Percentiles rank a stretch among this genome's conserved stretches.
phyloP scores from a whole-genome alignment of 2,329 filamentous ascomycete species.

The Talaromyces atroroseus region DNA sequence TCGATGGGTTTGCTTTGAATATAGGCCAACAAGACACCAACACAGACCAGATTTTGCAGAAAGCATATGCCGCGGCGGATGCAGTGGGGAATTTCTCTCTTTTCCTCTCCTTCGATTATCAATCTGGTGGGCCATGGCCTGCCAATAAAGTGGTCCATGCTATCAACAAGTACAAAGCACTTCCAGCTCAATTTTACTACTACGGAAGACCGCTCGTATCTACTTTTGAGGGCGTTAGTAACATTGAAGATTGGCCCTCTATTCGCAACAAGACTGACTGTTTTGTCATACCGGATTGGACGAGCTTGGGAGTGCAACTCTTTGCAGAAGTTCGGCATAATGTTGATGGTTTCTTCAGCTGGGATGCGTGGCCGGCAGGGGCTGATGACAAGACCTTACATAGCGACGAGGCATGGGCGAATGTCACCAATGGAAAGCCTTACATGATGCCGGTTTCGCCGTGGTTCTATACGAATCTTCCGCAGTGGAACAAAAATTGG shows the following conservation, averaged over 20 bases:
- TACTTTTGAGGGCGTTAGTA: constrained; percentile 43
- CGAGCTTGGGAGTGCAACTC: constrained; percentile 28
- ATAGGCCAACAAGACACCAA: constrained; percentile 25
- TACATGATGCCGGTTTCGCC: constrained; percentile 54
- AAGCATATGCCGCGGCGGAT: constrained; percentile 24
- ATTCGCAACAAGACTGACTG: constrained; percentile 23
- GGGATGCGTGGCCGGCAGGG: constrained; percentile 41
- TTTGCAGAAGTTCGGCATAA: constrained; percentile 22
- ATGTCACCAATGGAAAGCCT: constrained; percentile 29
- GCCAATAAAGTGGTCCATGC: constrained; percentile 21
- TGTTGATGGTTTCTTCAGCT: constrained; percentile 38
- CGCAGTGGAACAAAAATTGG: constrained; percentile 57
- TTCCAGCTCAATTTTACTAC: constrained; percentile 25
- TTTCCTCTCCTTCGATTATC: constrained; percentile 37
- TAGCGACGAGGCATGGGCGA: constrained; percentile 38
- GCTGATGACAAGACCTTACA: constrained; percentile 33
- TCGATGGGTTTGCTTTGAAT: constrained; percentile 41
- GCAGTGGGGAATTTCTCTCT: constrained; percentile 25
- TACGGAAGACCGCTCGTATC: constrained; percentile 32
- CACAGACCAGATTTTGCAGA: constrained; percentile 19
- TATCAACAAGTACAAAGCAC: constrained; percentile 23
- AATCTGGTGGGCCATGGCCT: constrained; percentile 28
- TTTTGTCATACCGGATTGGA: constrained; percentile 46
- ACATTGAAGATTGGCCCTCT: constrained; percentile 38
- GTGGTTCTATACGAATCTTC: constrained; percentile 55